These are phyloP conservation scores for Neolentinus lepideus DNA, from an alignment of 1,284 basidiomycete species.

Conservation along the genomic window DNA sequence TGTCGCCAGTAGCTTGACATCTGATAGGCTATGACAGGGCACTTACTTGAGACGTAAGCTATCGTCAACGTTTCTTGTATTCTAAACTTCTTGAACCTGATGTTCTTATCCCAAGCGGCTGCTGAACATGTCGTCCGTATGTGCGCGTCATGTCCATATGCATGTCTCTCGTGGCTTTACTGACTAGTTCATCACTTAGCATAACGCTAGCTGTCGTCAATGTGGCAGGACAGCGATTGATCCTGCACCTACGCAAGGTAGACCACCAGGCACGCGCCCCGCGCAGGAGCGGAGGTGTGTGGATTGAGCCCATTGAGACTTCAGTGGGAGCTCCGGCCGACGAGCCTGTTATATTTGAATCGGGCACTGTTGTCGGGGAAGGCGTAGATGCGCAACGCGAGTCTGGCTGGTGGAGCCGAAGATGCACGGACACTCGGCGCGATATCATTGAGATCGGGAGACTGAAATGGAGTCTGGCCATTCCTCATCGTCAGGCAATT, in stretches of 20 bases:
- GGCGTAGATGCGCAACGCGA: not conserved
- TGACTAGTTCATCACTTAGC: not conserved
- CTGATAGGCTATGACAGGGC: not conserved
- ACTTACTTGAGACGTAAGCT: not conserved
- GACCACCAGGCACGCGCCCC: not conserved
- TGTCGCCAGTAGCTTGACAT: not conserved
- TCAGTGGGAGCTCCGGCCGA: not conserved
- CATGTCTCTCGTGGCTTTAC: not conserved
- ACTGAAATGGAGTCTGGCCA: too few species aligned
- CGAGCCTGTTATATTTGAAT: not conserved
- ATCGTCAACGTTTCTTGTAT: not conserved
- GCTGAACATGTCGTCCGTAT: not conserved
- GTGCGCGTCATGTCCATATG: not conserved
- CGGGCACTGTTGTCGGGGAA: not conserved
- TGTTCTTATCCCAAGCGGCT: not conserved
- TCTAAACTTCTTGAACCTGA: not conserved
- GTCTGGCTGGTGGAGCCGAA: not conserved
- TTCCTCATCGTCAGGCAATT: too few species aligned
- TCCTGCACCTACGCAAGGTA: conserved; percentile 16
- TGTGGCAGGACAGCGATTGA: conserved; percentile 14
- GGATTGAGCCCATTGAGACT: not conserved
- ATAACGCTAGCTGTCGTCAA: conserved; percentile 15
- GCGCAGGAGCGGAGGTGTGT: not conserved
- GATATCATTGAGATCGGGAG: too few species aligned
- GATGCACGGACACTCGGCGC: not conserved